phyloP scores from a whole-genome alignment of 1,139 yeast species.

The Debaryomyces subglobosus region DNA sequence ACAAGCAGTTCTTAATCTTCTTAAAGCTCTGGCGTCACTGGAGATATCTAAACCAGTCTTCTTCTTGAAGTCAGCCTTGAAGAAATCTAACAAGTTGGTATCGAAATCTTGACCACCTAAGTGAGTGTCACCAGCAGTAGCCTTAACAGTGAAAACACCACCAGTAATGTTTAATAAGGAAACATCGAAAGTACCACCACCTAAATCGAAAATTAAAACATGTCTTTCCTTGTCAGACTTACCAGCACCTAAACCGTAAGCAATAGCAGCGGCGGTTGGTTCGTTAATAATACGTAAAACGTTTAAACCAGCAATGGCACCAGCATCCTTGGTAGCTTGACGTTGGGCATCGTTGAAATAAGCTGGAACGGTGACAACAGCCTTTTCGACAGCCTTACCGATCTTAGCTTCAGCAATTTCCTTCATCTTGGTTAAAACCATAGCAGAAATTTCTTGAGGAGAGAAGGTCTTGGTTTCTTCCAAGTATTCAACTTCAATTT shows the following conservation, averaged over 20 bases:
- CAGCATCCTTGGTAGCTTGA: constrained; percentile 98
- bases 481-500: constrained; percentile 90
- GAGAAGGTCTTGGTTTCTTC: constrained; percentile 93
- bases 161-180: constrained; percentile 95
- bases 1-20: constrained; percentile 98
- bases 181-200: constrained; percentile 99
- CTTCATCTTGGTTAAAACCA: constrained; percentile 97
- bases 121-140: constrained; percentile 99
- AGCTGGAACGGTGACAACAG: constrained; percentile 96
- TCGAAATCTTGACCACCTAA: constrained; percentile 99
- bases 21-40: constrained; percentile 90
- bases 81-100: constrained; percentile 92
- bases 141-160: constrained; percentile 99
- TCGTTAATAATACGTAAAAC: constrained; percentile 96
- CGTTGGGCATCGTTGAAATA: constrained; percentile 97
- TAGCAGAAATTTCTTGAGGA: constrained; percentile 96
- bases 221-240: constrained; percentile 85
- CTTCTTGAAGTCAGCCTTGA: constrained; percentile 94
- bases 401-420: constrained; percentile 96
- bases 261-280: constrained; percentile 98
- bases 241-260: constrained; percentile 97
- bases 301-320: constrained; percentile 96
- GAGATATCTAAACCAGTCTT: constrained; percentile 94
- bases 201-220: constrained; percentile 92
- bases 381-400: constrained; percentile 91